Percentiles rank a stretch among this genome's conserved stretches.
These are phyloP conservation scores for Amoebophrya sp. DNA, from an alignment of 169 alveolate species.

Conservation along the genomic window DNA sequence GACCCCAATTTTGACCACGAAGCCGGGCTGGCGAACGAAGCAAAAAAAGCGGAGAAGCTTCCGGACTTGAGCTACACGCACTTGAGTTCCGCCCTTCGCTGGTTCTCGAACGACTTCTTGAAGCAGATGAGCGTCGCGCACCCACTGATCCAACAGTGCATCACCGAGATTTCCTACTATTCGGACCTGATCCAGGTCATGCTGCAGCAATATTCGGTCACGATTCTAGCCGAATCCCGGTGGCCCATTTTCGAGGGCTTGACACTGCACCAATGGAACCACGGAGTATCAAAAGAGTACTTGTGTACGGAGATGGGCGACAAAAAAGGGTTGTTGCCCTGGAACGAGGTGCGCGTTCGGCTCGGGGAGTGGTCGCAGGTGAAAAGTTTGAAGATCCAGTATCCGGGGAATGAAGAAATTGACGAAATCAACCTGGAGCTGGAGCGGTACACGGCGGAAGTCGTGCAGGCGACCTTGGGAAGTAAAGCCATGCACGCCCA, in stretches of 20 bases:
- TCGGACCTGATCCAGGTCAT: not conserved
- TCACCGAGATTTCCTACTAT: not conserved
- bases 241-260: constrained; percentile 3
- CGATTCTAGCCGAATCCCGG: not conserved
- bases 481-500: not conserved
- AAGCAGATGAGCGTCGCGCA: not conserved
- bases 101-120: not conserved
- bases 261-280: not conserved
- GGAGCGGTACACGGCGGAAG: constrained; percentile 17
- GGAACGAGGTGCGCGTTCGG: not conserved
- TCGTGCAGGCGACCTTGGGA: constrained; percentile 8
- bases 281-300: not conserved
- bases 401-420: not conserved
- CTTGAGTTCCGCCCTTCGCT: not conserved
- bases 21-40: not conserved
- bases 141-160: not conserved
- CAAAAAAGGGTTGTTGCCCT: not conserved
- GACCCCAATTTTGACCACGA: not conserved
- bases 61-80: not conserved
- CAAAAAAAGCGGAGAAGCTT: not conserved
- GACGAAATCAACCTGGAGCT: not conserved
- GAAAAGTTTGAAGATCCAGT: not conserved
- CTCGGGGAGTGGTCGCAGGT: not conserved
- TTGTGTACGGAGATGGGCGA: not conserved
- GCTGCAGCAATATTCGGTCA: not conserved